Conservation (phyloP, 345 rosid genomes). For the Excoecaria cochinchinensis region DNA sequence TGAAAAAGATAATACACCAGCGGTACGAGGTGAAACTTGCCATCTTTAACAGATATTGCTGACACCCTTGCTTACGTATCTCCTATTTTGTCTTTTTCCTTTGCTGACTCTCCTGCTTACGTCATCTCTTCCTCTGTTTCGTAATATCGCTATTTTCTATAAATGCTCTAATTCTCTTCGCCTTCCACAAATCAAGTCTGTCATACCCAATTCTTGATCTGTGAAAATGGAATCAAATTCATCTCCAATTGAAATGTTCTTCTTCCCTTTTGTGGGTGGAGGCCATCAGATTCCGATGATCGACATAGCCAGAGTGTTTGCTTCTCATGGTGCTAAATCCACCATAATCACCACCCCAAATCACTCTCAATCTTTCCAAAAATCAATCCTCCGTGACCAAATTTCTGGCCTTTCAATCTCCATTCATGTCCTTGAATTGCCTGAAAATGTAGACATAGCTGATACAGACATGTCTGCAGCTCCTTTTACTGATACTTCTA, state of each 20-base stretch:
- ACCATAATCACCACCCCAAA: slow-evolving; percentile 35
- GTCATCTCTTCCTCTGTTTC: not conserved
- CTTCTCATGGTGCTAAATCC: slow-evolving; percentile 34
- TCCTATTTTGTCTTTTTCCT: not conserved
- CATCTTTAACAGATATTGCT: not conserved
- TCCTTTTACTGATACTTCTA: slow-evolving; percentile 37
- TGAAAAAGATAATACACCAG: too few relatives aligned
- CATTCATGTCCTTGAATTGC: slow-evolving; percentile 23
- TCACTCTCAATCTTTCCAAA: slow-evolving; percentile 30
- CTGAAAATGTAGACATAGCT: slow-evolving; percentile 20
- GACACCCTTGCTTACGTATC: slow-evolving; percentile 14
- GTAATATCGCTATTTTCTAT: not conserved
- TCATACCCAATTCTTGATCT: not conserved
- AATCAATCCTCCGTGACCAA: slow-evolving; percentile 29
- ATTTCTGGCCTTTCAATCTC: slow-evolving; percentile 31
- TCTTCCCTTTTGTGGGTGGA: slow-evolving; percentile 50
- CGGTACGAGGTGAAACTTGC: too few relatives aligned
- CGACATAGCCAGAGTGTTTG: slow-evolving; percentile 49
- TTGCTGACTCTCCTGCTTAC: not conserved
- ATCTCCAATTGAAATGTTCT: slow-evolving; percentile 34
- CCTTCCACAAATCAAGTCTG: too few relatives aligned
- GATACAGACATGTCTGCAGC: slow-evolving; percentile 36
- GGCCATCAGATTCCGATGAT: slow-evolving; percentile 54
- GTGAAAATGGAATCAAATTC: slow-evolving; percentile 17
- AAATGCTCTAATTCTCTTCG: not conserved